phyloP scores from a whole-genome alignment of 78 protist species.

The Isochrysis galbana region DNA sequence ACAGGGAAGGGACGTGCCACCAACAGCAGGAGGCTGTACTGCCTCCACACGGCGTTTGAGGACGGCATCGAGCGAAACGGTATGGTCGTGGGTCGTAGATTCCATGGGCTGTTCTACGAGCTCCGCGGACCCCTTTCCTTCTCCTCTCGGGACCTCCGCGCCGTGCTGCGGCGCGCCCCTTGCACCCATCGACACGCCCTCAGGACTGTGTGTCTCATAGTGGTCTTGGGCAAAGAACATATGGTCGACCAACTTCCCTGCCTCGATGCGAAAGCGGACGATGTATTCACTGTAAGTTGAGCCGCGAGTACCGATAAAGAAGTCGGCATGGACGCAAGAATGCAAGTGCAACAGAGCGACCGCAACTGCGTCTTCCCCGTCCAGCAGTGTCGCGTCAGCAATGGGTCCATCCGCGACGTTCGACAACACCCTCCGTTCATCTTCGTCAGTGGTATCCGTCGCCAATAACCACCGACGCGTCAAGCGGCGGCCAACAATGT shows the following conservation, averaged over 20 bases:
- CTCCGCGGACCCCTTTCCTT: too few relatives aligned
- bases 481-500: neutral
- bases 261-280: neutral
- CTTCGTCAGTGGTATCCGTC: neutral
- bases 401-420: neutral
- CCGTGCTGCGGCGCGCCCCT: too few relatives aligned
- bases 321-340: neutral
- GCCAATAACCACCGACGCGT: neutral
- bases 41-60: too few relatives aligned
- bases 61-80: too few relatives aligned
- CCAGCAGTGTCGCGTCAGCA: neutral
- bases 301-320: conserved; percentile 14
- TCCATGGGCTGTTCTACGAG: too few relatives aligned
- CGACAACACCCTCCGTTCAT: neutral
- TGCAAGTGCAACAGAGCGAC: neutral
- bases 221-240: too few relatives aligned
- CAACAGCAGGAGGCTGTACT: too few relatives aligned
- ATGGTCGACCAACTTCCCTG: neutral
- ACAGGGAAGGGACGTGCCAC: too few relatives aligned
- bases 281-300: neutral
- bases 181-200: too few relatives aligned
- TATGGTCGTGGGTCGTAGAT: too few relatives aligned
- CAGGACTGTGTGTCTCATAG: too few relatives aligned
- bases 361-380: neutral
- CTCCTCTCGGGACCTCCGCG: too few relatives aligned